phyloP scores from a whole-genome alignment of 176 grass and related monocot genomes.

The Avena atlantica region DNA sequence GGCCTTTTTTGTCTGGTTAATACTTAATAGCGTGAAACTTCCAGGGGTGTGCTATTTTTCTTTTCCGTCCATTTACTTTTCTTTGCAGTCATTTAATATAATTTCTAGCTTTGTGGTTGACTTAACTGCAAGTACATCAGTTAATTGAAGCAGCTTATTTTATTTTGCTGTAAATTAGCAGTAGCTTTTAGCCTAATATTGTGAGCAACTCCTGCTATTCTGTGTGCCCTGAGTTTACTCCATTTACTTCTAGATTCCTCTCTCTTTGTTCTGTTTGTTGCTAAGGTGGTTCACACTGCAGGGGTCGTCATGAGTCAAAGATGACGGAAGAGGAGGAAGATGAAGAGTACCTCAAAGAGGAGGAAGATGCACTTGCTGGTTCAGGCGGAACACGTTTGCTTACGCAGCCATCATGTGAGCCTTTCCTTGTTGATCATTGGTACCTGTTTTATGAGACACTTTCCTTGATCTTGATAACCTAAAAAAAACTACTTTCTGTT shows the following conservation, averaged over 20 bases:
- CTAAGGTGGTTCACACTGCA: slow-evolving; percentile 43
- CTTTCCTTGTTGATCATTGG: background rate
- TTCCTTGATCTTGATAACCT: background rate
- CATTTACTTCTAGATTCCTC: background rate
- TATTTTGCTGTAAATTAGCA: background rate
- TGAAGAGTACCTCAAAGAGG: slow-evolving; percentile 92
- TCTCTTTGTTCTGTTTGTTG: slow-evolving; percentile 28
- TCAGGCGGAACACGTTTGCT: slow-evolving; percentile 76
- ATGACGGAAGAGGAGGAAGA: slow-evolving; percentile 95
- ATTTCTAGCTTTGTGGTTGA: slow-evolving; percentile 24
- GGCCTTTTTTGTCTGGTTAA: slow-evolving; percentile 3
- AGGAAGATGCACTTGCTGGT: slow-evolving; percentile 82
- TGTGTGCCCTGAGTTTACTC: background rate
- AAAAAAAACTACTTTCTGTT: background rate
- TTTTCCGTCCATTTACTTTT: background rate
- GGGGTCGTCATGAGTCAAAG: slow-evolving; percentile 92
- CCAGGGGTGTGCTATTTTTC: background rate
- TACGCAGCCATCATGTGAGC: slow-evolving; percentile 86
- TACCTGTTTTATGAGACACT: slow-evolving; percentile 14
- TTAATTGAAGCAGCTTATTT: background rate
- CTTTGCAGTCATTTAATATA: slow-evolving; percentile 4
- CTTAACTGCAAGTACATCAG: background rate
- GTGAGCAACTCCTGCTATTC: background rate
- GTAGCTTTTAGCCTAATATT: background rate
- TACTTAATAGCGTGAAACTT: background rate